Evolutionary conservation across 2,329 filamentous ascomycete species (phyloP).

Genomic region (Alternaria arbusti): DNA sequence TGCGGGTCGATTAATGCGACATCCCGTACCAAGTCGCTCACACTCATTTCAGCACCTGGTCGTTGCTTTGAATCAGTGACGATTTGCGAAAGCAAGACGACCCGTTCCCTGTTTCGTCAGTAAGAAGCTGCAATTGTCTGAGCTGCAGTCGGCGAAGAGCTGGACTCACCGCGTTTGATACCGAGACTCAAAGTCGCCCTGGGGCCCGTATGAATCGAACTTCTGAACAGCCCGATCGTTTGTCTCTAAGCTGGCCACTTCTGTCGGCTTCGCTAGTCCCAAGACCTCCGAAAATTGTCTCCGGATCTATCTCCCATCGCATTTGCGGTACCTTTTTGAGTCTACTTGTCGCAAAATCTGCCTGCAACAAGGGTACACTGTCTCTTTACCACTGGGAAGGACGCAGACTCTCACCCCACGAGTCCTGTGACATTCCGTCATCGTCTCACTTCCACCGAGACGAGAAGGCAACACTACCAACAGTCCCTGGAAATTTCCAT

Average conservation of each 20-base stretch:
- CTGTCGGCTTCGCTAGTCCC: slow-evolving; percentile 37
- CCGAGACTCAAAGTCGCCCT: slow-evolving; percentile 44
- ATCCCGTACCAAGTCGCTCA: slow-evolving; percentile 41
- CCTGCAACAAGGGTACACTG: slow-evolving; percentile 28
- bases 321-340: slow-evolving; percentile 21
- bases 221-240: slow-evolving; percentile 40
- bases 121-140: slow-evolving; percentile 37
- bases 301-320: slow-evolving; percentile 28
- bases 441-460: slow-evolving; percentile 17
- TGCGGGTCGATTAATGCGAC: slow-evolving; percentile 41
- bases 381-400: slow-evolving; percentile 24
- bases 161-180: slow-evolving; percentile 36
- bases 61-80: slow-evolving; percentile 46
- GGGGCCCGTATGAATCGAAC: slow-evolving; percentile 48
- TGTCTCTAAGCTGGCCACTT: slow-evolving; percentile 42
- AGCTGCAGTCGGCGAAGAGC: slow-evolving; percentile 33
- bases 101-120: slow-evolving; percentile 40
- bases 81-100: slow-evolving; percentile 33
- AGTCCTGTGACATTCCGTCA: slow-evolving; percentile 23
- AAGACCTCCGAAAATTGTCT: slow-evolving; percentile 34
- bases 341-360: slow-evolving; percentile 32
- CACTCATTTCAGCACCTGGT: slow-evolving; percentile 44
- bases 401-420: slow-evolving; percentile 16
- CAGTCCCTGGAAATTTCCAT: slow-evolving; percentile 24
- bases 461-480: slow-evolving; percentile 11